phyloP scores from a whole-genome alignment of 345 rosid genomes.

The Lumnitzera racemosa region DNA sequence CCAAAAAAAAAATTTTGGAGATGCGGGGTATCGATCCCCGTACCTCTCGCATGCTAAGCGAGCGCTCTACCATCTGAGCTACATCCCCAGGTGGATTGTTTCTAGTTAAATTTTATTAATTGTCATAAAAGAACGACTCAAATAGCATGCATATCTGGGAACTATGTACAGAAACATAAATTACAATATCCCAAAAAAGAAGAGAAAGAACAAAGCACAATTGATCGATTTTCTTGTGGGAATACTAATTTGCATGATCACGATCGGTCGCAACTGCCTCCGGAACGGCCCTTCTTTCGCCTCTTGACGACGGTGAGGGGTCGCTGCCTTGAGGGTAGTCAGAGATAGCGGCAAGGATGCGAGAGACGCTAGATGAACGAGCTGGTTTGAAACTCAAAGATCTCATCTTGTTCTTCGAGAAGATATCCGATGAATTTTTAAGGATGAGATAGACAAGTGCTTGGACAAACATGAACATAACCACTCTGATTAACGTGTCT shows the following conservation, averaged over 20 bases:
- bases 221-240: too few relatives aligned
- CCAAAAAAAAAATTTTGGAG: conserved; percentile 25
- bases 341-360: conserved; percentile 35
- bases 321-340: conserved; percentile 36
- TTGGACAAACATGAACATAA: conserved; percentile 36
- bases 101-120: too few relatives aligned
- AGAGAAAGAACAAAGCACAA: too few relatives aligned
- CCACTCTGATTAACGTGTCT: conserved; percentile 28
- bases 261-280: not conserved
- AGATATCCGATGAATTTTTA: conserved; percentile 36
- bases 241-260: too few relatives aligned
- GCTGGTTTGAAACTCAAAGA: conserved; percentile 39
- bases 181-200: too few relatives aligned
- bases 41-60: conserved; percentile 70
- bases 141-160: too few relatives aligned
- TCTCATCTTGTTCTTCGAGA: conserved; percentile 30
- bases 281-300: not conserved
- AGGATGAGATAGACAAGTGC: conserved; percentile 45
- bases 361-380: conserved; percentile 38
- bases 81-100: conserved; percentile 24
- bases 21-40: conserved; percentile 90
- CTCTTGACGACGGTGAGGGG: conserved; percentile 20
- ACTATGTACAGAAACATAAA: too few relatives aligned
- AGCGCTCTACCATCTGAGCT: conserved; percentile 61
- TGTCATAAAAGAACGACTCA: too few relatives aligned